Evolutionary conservation across 208 protist species (phyloP).

Genomic region (Crithidia fasciculata): DNA sequence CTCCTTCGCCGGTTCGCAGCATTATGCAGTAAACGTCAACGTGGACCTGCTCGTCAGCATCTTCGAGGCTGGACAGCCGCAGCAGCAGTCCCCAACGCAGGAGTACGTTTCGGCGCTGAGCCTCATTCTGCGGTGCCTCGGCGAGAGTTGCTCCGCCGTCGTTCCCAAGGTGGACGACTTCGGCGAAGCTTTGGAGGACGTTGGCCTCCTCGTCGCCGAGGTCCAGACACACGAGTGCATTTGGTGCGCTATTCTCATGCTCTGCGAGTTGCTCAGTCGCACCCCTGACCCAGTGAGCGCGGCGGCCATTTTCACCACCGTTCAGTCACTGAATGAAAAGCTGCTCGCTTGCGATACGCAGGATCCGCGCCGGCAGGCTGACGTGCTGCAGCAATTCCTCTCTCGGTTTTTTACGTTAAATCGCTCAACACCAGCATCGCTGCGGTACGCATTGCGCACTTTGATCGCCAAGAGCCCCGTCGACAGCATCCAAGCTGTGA

Average conservation of each 20-base stretch:
- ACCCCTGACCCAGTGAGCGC: slow-evolving; percentile 18
- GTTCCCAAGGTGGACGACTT: slow-evolving; percentile 18
- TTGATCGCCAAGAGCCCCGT: slow-evolving; percentile 7
- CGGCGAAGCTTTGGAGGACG: slow-evolving; percentile 23
- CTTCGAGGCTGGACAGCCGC: slow-evolving; percentile 8
- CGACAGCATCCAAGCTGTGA: slow-evolving; percentile 12
- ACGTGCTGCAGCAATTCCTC: slow-evolving; percentile 24
- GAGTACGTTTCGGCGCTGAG: slow-evolving; percentile 25
- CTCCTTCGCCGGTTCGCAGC: slow-evolving; percentile 25
- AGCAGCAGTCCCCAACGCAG: background rate
- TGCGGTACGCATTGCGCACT: slow-evolving; percentile 22
- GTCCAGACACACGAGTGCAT: slow-evolving; percentile 26
- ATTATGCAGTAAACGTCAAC: slow-evolving; percentile 39
- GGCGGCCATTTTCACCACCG: slow-evolving; percentile 15
- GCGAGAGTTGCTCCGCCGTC: slow-evolving; percentile 16
- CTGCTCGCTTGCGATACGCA: slow-evolving; percentile 7
- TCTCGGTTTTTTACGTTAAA: slow-evolving; percentile 31
- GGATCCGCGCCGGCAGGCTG: slow-evolving; percentile 10
- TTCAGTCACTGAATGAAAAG: slow-evolving; percentile 23
- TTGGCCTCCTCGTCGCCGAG: slow-evolving; percentile 21
- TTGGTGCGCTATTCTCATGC: slow-evolving; percentile 30
- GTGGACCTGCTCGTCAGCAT: slow-evolving; percentile 32
- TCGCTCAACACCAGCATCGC: slow-evolving; percentile 17
- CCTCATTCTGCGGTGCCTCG: slow-evolving; percentile 27
- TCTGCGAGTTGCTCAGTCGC: slow-evolving; percentile 25